A percentile compares a stretch with the other conserved stretches of the same genome.
These are phyloP conservation scores for Rhodotorula sp. DNA, from an alignment of 1,284 basidiomycete genomes.

Conservation along the genomic window DNA sequence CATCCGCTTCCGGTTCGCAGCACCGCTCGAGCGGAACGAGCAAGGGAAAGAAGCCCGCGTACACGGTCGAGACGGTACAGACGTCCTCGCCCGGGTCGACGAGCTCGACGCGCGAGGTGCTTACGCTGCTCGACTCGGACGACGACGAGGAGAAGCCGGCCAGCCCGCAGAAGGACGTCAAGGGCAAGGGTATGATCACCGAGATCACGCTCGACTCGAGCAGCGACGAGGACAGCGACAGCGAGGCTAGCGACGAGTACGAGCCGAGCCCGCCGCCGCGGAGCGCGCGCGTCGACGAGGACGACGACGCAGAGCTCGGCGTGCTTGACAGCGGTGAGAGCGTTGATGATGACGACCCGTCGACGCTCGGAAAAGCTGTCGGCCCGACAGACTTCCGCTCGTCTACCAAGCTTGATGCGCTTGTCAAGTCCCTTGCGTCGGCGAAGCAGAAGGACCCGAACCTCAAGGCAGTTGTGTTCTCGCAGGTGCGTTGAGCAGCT, in stretches of 20 bases:
- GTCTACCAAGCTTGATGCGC: slow-evolving; percentile 50
- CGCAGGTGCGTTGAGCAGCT: slow-evolving; percentile 60
- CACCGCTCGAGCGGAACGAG: background rate
- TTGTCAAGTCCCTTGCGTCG: slow-evolving; percentile 23
- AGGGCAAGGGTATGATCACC: slow-evolving; percentile 15
- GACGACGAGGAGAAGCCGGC: slow-evolving; percentile 21
- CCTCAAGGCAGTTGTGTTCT: slow-evolving; percentile 84
- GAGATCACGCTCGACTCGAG: slow-evolving; percentile 26
- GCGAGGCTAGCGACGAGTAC: slow-evolving; percentile 17
- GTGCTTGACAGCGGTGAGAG: slow-evolving; percentile 19
- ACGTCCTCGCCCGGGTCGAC: slow-evolving; percentile 25
- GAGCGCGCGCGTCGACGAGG: background rate
- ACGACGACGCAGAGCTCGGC: slow-evolving; percentile 13
- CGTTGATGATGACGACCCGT: background rate
- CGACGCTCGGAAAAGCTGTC: background rate
- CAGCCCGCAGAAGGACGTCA: background rate
- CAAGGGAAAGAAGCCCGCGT: slow-evolving; percentile 21
- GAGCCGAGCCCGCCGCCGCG: slow-evolving; percentile 18
- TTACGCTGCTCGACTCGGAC: slow-evolving; percentile 37
- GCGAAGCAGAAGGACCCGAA: slow-evolving; percentile 60
- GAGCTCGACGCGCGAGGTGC: slow-evolving; percentile 20
- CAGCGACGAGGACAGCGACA: slow-evolving; percentile 13
- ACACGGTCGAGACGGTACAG: slow-evolving; percentile 20
- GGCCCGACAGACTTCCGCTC: slow-evolving; percentile 43
- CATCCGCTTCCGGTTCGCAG: background rate